Evolutionary conservation across 139 green algal species (phyloP).

Genomic region (Chlorella sp.): DNA sequence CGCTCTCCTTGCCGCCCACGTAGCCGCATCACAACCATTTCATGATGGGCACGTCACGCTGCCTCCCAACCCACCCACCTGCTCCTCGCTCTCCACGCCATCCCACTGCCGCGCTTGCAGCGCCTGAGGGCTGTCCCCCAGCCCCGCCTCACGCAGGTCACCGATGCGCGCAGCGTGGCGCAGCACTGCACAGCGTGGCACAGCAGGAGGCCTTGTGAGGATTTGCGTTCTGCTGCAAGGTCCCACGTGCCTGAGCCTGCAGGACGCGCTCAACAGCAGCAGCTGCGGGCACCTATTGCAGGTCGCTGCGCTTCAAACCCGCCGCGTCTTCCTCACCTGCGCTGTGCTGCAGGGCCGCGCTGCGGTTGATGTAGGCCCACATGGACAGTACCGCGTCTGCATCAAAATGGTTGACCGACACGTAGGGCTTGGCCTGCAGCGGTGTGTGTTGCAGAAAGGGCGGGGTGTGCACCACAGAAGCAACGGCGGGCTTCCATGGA

Average conservation of each 20-base stretch:
- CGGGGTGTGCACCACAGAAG: no score
- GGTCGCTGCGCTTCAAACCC: not conserved
- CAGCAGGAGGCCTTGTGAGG: no score
- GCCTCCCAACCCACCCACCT: no score
- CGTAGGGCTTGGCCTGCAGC: slow-evolving; percentile 4
- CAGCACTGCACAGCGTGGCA: slow-evolving; percentile 37
- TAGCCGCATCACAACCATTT: no score
- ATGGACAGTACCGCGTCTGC: slow-evolving; percentile 72
- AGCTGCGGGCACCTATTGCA: not conserved
- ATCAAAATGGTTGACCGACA: slow-evolving; percentile 81
- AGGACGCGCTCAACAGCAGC: not conserved
- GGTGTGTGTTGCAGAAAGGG: no score
- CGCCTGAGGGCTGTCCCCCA: slow-evolving; percentile 26
- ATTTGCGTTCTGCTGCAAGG: not conserved
- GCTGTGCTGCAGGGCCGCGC: slow-evolving; percentile 53
- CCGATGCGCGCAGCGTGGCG: slow-evolving; percentile 74
- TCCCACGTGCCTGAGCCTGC: no score
- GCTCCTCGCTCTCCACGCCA: not conserved
- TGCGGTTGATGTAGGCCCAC: slow-evolving; percentile 68
- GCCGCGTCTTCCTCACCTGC: slow-evolving; percentile 34
- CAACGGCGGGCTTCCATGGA: no score
- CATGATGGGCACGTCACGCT: no score
- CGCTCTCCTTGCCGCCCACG: no score
- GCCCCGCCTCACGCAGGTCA: slow-evolving; percentile 70
- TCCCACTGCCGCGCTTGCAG: not conserved